Evolutionary conservation across 257 asterid species (phyloP).

Genomic region (Salvia miltiorrhiza): DNA sequence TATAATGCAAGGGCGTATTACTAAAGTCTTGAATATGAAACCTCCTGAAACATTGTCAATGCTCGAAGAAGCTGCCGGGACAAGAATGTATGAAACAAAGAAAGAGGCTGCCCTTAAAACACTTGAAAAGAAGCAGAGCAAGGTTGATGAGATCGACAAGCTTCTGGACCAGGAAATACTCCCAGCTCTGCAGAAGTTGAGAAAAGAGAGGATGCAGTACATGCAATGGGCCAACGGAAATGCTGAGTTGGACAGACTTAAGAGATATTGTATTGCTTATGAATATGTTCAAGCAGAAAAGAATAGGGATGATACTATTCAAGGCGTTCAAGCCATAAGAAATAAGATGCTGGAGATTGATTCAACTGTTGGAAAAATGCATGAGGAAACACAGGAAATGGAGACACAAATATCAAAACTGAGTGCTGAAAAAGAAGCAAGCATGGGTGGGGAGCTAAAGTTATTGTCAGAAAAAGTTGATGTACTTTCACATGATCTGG

Average conservation of each 20-base stretch:
- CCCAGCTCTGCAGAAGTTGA: conserved; percentile 87
- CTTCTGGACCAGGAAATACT: conserved; percentile 98
- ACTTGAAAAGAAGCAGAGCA: conserved; percentile 95
- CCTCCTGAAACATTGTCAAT: conserved; percentile 96
- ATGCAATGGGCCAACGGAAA: conserved; percentile 99
- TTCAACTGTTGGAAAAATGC: conserved; percentile 47
- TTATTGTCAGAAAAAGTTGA: conserved; percentile 73
- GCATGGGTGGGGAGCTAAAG: conserved; percentile 90
- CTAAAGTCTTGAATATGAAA: conserved; percentile 96
- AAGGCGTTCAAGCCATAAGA: conserved; percentile 58
- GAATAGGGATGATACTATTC: conserved; percentile 65
- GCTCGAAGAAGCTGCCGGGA: conserved; percentile 99
- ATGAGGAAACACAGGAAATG: conserved; percentile 57
- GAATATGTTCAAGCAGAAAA: conserved; percentile 86
- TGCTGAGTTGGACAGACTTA: conserved; percentile 88
- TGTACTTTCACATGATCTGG: conserved; percentile 71
- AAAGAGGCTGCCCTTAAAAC: conserved; percentile 98
- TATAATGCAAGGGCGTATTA: conserved; percentile 98
- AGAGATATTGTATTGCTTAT: conserved; percentile 87
- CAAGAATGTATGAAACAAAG: conserved; percentile 98
- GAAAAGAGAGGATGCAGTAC: conserved; percentile 94
- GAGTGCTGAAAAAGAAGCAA: conserved; percentile 71
- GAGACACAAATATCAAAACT: conserved; percentile 60
- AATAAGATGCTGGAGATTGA: conserved; percentile 61
- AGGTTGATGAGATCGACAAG: conserved; percentile 94